Evolutionary conservation across 2,329 filamentous ascomycete species (phyloP).

Genomic region (Fusarium albosuccineum): DNA sequence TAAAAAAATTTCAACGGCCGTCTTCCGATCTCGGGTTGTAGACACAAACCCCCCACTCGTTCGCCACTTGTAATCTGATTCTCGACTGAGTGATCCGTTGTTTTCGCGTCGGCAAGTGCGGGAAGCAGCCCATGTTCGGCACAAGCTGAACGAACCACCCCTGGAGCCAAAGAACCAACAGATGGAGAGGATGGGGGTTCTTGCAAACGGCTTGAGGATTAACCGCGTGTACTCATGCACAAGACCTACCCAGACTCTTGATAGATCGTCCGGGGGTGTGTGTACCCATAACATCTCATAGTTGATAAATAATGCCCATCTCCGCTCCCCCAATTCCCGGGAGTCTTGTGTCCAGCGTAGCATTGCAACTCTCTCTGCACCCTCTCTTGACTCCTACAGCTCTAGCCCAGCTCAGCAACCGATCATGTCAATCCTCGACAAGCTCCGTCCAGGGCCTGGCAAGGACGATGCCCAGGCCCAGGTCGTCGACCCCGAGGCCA

Average conservation of each 20-base stretch:
- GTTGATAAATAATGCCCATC: slow-evolving; percentile 5
- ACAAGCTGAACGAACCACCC: too few species aligned
- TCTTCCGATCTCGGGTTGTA: slow-evolving; percentile 36
- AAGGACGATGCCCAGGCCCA: slow-evolving; percentile 21
- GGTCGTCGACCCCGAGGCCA: slow-evolving; percentile 9
- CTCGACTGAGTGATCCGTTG: neutral
- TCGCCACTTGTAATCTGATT: slow-evolving; percentile 34
- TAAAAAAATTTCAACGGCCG: slow-evolving; percentile 21
- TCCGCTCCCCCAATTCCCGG: neutral
- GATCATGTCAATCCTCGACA: slow-evolving; percentile 32
- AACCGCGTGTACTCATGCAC: neutral
- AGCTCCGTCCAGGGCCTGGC: slow-evolving; percentile 31
- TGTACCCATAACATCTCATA: too few species aligned
- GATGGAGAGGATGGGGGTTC: too few species aligned
- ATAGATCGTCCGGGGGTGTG: too few species aligned
- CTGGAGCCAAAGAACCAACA: too few species aligned
- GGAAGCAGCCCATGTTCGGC: too few species aligned
- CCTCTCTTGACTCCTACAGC: slow-evolving; percentile 7
- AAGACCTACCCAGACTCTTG: too few species aligned
- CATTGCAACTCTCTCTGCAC: neutral
- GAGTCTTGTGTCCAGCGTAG: neutral
- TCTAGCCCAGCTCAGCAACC: slow-evolving; percentile 17
- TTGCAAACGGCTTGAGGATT: neutral
- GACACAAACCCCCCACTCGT: slow-evolving; percentile 23
- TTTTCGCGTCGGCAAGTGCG: slow-evolving; percentile 18